Evolutionary conservation across 1,139 yeast genomes (phyloP).

Genomic region (Candida glucosophila): DNA sequence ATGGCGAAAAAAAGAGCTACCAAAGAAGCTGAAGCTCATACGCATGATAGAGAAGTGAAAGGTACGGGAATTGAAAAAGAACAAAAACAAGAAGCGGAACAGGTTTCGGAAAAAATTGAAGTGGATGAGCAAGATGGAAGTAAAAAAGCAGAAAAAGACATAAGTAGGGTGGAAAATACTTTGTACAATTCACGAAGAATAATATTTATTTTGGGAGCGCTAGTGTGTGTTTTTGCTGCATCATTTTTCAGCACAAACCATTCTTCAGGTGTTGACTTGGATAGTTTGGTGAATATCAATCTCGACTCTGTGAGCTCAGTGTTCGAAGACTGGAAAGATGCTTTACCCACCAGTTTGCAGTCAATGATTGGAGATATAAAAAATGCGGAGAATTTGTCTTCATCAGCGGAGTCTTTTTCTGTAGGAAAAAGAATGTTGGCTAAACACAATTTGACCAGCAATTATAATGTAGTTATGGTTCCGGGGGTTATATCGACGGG

Average conservation of each 20-base stretch:
- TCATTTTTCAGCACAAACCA: constrained; percentile 44
- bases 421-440: constrained; percentile 65
- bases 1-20: no score
- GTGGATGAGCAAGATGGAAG: no score
- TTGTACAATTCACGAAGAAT: constrained; percentile 37
- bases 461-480: constrained; percentile 79
- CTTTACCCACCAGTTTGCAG: constrained; percentile 58
- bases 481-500: constrained; percentile 98
- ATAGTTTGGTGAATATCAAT: constrained; percentile 44
- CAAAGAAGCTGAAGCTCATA: no score
- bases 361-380: constrained; percentile 52
- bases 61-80: no score
- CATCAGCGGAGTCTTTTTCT: constrained; percentile 75
- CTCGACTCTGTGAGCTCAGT: constrained; percentile 44
- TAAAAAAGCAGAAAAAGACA: no score
- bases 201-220: constrained; percentile 48
- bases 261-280: constrained; percentile 36
- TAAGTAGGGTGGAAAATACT: no score
- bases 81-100: no score
- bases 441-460: constrained; percentile 42
- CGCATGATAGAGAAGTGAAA: no score
- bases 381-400: constrained; percentile 23
- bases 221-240: constrained; percentile 62
- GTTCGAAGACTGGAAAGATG: constrained; percentile 57
- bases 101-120: no score